Base-by-base conservation (phyloP, 768 basidiomycete genomes). In the Leccinum barrowsii region DNA sequence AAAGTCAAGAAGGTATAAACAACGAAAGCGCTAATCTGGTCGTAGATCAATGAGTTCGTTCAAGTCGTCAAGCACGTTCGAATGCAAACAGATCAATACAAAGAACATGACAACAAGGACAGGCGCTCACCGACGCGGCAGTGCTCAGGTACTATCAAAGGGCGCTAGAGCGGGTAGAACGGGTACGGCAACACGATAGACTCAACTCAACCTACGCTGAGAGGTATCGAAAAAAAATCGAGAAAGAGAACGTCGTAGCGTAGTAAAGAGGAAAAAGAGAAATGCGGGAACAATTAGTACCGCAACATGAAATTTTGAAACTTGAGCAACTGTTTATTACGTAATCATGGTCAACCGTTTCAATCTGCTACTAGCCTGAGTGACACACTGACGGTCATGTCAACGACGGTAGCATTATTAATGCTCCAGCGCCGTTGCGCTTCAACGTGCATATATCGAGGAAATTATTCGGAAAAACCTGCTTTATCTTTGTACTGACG, bases 41-140 rank as follows among this genome's bases (percentile, higher is more conserved):
- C 55, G 65, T 32, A 19, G 28, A 32, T 50, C 30, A 63, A 59
- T 59, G 56, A 32, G 60, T 62, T 62, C 65, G 67, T 50, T 50
- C 53, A 56, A 63, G 72, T 73, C 61, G 70, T 60, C 56, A 64
- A 48, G 60, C 54, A 66, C 60, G 67, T 73, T 72, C 51, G 44
- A 56, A 50, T 48, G 59, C 55, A 72, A 72, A 72, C 65, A 72
- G 47, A 63, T 67, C 72, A 72, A 74, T 10, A 74, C 73, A 74
- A 67, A 52, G 58, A 21, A 34, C 62, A 60, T 53, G 65, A 58
- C 56, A 46, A 60, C 63, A 56, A 61, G 50, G 51, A 15, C 17
- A 13, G 61, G 42, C 66, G 65, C 67, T 71, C 62, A 65, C 66
- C 22, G 46, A 28, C n/a, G n/a, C 28, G 28, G 28, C 32, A 32